A percentile compares a stretch with the other conserved stretches of the same genome.
Conservation (phyloP, 2,329 filamentous ascomycete genomes). For the Fonsecaea nubica region DNA sequence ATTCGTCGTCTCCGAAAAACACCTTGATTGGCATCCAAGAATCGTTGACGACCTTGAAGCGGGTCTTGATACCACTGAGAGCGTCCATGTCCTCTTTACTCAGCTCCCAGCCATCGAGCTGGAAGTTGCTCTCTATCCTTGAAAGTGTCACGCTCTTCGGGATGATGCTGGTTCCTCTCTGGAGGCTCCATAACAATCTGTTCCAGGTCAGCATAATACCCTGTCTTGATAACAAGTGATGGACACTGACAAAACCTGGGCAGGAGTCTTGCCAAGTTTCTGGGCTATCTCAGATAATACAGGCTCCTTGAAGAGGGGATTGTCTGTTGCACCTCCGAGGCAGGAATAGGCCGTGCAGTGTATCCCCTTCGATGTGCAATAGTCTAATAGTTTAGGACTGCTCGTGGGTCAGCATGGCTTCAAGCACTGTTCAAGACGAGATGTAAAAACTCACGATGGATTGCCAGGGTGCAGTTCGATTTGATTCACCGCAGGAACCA, state of each 20-base stretch:
- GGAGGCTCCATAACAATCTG: conserved; percentile 74
- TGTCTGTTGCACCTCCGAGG: conserved; percentile 71
- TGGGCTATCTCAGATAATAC: conserved; percentile 23
- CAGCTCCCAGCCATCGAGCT: conserved; percentile 75
- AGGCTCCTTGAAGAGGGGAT: conserved; percentile 65
- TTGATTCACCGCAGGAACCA: conserved; percentile 44
- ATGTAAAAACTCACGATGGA: conserved; percentile 24
- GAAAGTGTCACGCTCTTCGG: conserved; percentile 79
- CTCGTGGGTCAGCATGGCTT: conserved; percentile 9
- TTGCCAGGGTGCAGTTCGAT: conserved; percentile 42
- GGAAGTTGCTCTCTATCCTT: conserved; percentile 77
- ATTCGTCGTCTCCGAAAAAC: conserved; percentile 63
- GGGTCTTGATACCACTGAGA: conserved; percentile 70
- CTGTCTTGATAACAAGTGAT: conserved; percentile 69
- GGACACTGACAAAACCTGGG: conserved; percentile 31
- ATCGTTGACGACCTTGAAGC: conserved; percentile 81
- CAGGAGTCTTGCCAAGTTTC: conserved; percentile 21
- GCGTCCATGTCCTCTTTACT: conserved; percentile 72
- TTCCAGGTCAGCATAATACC: conserved; percentile 10
- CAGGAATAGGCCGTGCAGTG: conserved; percentile 71
- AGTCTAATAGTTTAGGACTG: conserved; percentile 71
- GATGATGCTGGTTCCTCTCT: conserved; percentile 82
- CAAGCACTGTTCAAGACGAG: background rate
- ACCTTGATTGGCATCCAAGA: conserved; percentile 74
- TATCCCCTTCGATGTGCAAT: conserved; percentile 74